Evolutionary conservation across 306 rosid species (phyloP).

Genomic region (Ammopiptanthus mongolicus): DNA sequence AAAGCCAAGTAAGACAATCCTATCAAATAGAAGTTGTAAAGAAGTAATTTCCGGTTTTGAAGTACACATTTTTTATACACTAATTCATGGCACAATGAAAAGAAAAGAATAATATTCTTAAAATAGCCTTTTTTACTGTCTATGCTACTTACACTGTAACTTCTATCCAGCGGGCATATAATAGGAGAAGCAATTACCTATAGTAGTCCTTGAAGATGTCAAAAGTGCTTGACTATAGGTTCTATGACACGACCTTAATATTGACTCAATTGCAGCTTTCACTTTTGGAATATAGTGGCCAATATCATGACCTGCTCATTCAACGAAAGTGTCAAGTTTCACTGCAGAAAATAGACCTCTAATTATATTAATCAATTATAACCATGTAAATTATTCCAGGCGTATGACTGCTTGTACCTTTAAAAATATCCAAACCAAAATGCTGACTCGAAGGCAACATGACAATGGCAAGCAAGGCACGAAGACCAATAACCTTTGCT

Average conservation of each 20-base stretch:
- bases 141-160: slow-evolving; percentile 7
- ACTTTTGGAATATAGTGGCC: slow-evolving; percentile 96
- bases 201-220: slow-evolving; percentile 89
- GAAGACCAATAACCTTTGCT: slow-evolving; percentile 99
- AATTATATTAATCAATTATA: not conserved
- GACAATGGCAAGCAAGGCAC: slow-evolving; percentile 94
- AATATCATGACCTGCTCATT: slow-evolving; percentile 79
- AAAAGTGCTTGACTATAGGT: slow-evolving; percentile 89
- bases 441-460: slow-evolving; percentile 80
- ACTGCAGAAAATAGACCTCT: not conserved
- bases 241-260: slow-evolving; percentile 79
- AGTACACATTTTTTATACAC: not conserved
- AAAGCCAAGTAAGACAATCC: not conserved
- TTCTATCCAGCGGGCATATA: slow-evolving; percentile 21
- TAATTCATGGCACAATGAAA: not conserved
- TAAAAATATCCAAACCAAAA: slow-evolving; percentile 83
- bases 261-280: slow-evolving; percentile 91
- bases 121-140: not conserved
- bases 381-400: slow-evolving; percentile 8
- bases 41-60: not conserved
- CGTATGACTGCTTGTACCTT: slow-evolving; percentile 45
- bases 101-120: not conserved
- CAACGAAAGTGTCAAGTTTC: slow-evolving; percentile 29
- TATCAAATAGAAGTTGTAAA: not conserved
- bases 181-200: slow-evolving; percentile 54